Conservation (phyloP, 1,284 basidiomycete species). For the Cryptococcus sp. region DNA sequence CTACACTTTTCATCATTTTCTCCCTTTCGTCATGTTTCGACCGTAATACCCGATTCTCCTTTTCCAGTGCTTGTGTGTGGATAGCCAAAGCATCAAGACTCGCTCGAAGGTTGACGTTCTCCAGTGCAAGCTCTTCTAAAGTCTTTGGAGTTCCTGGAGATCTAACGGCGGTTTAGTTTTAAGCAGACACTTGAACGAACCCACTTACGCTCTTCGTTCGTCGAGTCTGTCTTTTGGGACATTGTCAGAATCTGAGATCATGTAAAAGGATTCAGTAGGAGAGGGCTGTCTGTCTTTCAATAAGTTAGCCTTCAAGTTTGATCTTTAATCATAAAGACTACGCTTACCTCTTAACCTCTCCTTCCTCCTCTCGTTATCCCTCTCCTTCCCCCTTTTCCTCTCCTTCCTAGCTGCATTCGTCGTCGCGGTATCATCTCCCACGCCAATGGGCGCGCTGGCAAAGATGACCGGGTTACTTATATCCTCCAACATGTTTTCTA, state of each 20-base stretch:
- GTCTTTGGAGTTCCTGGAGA: conserved; percentile 26
- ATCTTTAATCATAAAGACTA: no score
- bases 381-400: conserved; percentile 6
- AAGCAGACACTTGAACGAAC: not conserved
- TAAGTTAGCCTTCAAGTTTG: not conserved
- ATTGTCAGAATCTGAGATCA: conserved; percentile 14
- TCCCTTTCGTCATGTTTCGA: conserved; percentile 32
- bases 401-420: not conserved
- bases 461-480: conserved; percentile 46
- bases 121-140: conserved; percentile 44
- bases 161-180: conserved; percentile 5
- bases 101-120: conserved; percentile 42
- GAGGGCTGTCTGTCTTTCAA: conserved; percentile 8
- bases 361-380: conserved; percentile 10
- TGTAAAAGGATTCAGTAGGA: conserved; percentile 34
- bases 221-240: not conserved
- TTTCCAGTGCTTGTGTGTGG: conserved; percentile 34
- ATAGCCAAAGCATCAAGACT: conserved; percentile 42
- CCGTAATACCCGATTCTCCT: conserved; percentile 25
- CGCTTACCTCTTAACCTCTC: not conserved
- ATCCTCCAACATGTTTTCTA: conserved; percentile 46
- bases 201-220: not conserved
- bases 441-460: conserved; percentile 31
- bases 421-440: not conserved
- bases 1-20: conserved; percentile 34